Evolutionary conservation across 2,329 filamentous ascomycete species (phyloP).

Genomic region (Iodosphaeria phyllophila): DNA sequence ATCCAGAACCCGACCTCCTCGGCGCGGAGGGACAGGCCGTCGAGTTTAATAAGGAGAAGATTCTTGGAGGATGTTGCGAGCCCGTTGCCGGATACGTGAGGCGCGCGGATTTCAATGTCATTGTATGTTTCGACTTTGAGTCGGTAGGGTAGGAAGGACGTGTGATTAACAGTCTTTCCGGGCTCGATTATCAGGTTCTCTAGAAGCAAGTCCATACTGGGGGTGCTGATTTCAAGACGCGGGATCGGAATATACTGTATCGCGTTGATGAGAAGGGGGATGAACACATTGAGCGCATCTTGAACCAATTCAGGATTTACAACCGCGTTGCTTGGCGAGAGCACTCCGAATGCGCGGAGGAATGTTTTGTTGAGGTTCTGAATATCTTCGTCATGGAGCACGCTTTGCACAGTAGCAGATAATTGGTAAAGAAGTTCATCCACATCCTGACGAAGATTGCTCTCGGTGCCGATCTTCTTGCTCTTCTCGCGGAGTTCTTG

Average conservation of each 20-base stretch:
- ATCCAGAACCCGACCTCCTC: conserved; percentile 85
- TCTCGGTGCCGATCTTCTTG: conserved; percentile 46
- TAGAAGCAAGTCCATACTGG: conserved; percentile 66
- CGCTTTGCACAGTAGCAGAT: conserved; percentile 46
- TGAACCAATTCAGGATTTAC: conserved; percentile 54
- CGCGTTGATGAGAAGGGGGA: conserved; percentile 56
- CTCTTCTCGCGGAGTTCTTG: conserved; percentile 30
- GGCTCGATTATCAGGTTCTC: conserved; percentile 87
- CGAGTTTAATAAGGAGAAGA: conserved; percentile 57
- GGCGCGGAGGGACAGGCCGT: conserved; percentile 68
- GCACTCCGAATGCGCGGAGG: conserved; percentile 45
- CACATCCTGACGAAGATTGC: conserved; percentile 52
- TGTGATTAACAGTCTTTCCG: conserved; percentile 63
- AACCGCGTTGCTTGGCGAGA: conserved; percentile 45
- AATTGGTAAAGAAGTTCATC: conserved; percentile 53
- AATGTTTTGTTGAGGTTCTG: conserved; percentile 48
- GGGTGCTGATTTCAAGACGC: conserved; percentile 70
- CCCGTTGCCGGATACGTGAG: too few relatives aligned
- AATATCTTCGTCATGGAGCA: conserved; percentile 54
- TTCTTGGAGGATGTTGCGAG: conserved; percentile 50
- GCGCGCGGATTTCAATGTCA: conserved; percentile 60
- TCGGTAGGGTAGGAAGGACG: conserved; percentile 76
- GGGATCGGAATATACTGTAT: conserved; percentile 84
- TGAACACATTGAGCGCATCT: conserved; percentile 63
- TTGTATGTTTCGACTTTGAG: conserved; percentile 71